Base-by-base conservation (phyloP, 2,329 filamentous ascomycete species). In the Cladorrhinum sp. region DNA sequence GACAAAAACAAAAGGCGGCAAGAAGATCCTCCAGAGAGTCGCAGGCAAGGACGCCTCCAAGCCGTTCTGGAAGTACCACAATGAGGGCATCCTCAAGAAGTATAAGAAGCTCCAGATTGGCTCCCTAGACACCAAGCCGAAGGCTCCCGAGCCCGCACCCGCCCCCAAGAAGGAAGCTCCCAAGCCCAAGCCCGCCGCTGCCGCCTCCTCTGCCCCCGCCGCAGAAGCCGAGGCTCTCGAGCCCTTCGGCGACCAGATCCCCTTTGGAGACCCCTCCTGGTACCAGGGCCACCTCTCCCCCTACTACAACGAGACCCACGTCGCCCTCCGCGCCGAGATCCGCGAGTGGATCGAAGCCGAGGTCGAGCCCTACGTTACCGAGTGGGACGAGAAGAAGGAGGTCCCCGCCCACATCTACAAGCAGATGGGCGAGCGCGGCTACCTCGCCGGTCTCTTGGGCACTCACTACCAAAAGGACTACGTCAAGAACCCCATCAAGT, bases 341-440 rank as follows among this genome's bases (percentile, higher is more conserved):
- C 90, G 95, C 71, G 84, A 92, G 79, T 99, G 93, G 93, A 85
- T 99, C 59, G 91, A 96, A 63, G 84, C 81, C 59, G 91, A 92
- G 69, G 88, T 98, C 73, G 92, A 96, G 80, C 93, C 95, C 22
- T 84, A 93, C 69, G 91, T 98, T 59, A 90, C 87, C 45, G 95
- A 99, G 75, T 99, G 95, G 95, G 95, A 99, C 69, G 95, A 98
- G 81, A 91, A 88, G 69, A 96, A 92, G 80, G 85, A 88, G 72
- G 92, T 98, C 1, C 93, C 95, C 0, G 86, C 90, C 50, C 84
- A 86, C 68, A 91, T 99, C 71, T 99, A 96, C 84, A 93, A 96
- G 79, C 87, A 95, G 74, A 95, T 97, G 89, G 95, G 95, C 60
- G 88, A 92, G 65, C 86, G 91, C 50, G 95, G 95, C 45, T 99